Evolutionary conservation across 371 early-diverging fungal species (phyloP), one percentile per base, ranked within the genome.

Genomic region (Mucor lusitanicus): DNA sequence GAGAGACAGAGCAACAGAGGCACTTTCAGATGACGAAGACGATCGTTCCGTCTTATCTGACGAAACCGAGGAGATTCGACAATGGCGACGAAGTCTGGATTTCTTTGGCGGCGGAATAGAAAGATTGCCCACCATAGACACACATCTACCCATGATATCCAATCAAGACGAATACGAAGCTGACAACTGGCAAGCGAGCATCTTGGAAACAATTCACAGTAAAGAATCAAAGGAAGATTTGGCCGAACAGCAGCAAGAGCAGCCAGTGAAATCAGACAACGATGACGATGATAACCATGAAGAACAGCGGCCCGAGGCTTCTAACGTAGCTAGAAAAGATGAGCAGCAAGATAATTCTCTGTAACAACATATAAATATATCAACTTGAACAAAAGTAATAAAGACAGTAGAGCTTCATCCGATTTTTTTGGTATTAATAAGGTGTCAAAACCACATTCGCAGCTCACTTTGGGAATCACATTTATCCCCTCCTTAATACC

Each of bases 11-110:
- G 7, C 6, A 1, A 19, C 39, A 54, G 23, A 3, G 3, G 37
- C 19, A 6, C 1, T 23, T 35, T 32, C 35, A 23, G 61, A 66
- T 6, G 6, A 65, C 23, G 66, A 65, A 19, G 33, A 59, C 25
- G 30, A 15, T 30, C 33, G 48, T 17, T 64, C 57, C 8, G 15
- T 32, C 44, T n/a, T 64, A 37, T 59, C 59, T 59, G 65, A 67
- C 48, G 35, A 54, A 17, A 53, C 28, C 3, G 61, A 61, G 15
- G 61, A 67, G 21, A 53, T 61, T 19, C 21, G 61, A 19, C 48
- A 67, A n/a, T 57, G 68, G 68, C 56, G 68, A 67, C 32, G 48
- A 57, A 67, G 68, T 30, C 15, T 55, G 25, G 62, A 67, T 37
- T 44, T 40, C 28, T 37, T 61, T 27, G 64, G 30, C 3, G 44